These are phyloP conservation scores for Mycena metata DNA, from an alignment of 768 basidiomycete genomes.

Conservation along the genomic window DNA sequence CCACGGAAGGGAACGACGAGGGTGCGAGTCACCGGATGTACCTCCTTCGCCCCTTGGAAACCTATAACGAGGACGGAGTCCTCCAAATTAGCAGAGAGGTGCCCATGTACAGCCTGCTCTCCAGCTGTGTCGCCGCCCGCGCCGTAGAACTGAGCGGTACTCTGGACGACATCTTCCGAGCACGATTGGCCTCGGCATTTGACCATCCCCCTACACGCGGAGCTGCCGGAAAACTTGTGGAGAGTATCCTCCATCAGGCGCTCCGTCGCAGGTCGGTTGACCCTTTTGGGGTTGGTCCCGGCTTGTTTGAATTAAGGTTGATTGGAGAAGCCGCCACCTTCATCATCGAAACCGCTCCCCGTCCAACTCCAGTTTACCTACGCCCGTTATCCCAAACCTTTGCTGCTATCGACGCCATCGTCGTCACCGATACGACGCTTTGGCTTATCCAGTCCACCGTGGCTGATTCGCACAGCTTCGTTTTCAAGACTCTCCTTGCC, in stretches of 20 bases:
- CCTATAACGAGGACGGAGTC: background rate
- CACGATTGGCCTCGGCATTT: background rate
- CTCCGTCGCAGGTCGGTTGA: background rate
- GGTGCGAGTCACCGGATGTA: background rate
- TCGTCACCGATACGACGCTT: background rate
- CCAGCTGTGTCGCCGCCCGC: background rate
- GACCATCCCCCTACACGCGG: background rate
- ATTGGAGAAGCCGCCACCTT: background rate
- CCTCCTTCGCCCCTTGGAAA: constrained; percentile 2
- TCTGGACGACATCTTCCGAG: background rate
- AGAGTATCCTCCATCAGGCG: constrained; percentile 16
- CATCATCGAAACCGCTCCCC: background rate
- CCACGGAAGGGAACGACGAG: background rate
- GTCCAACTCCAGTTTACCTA: background rate
- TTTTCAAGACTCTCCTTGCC: background rate
- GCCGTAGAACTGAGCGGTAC: background rate
- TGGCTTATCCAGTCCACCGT: constrained; percentile 1
- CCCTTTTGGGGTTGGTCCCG: background rate
- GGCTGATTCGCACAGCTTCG: background rate
- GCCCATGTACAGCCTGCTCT: background rate
- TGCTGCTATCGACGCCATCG: constrained; percentile 15
- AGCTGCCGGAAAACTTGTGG: constrained; percentile 21
- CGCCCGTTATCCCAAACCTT: background rate
- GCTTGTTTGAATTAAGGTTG: background rate
- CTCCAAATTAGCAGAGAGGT: background rate